Percentiles rank a stretch among this genome's conserved stretches.
Conservation (phyloP, 2,329 filamentous ascomycete species). For the Colletotrichum destructivum region DNA sequence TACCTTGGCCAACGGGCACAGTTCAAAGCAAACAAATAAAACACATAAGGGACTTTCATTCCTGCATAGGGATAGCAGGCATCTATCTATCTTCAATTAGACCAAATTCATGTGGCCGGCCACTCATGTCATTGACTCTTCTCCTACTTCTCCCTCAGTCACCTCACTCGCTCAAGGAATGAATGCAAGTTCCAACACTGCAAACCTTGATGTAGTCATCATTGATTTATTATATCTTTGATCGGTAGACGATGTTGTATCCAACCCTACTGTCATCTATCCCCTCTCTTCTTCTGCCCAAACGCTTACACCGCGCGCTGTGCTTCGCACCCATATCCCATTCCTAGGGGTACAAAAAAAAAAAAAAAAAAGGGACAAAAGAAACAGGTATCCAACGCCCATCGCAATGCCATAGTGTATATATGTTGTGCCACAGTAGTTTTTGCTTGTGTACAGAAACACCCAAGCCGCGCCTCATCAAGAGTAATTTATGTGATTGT, state of each 20-base stretch:
- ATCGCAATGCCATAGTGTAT: slow-evolving; percentile 36
- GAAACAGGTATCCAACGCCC: slow-evolving; percentile 33
- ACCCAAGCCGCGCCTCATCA: neutral
- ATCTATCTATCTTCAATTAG: no score
- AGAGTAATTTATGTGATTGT: slow-evolving; percentile 2
- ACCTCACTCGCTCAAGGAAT: no score
- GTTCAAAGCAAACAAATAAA: no score
- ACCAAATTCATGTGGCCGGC: no score
- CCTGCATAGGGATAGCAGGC: no score
- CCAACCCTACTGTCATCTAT: neutral
- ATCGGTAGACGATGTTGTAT: neutral
- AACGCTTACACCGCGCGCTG: slow-evolving; percentile 19
- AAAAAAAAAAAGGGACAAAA: slow-evolving; percentile 11
- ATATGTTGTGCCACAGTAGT: slow-evolving; percentile 4
- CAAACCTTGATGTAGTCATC: neutral
- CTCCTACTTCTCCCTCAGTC: no score
- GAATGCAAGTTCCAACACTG: no score
- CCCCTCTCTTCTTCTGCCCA: neutral
- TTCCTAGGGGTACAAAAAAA: neutral
- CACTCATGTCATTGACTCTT: no score
- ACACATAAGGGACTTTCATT: no score
- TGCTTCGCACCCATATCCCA: neutral
- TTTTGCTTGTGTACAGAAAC: slow-evolving; percentile 5
- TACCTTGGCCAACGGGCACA: no score
- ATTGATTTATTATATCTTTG: neutral